phyloP scores from a whole-genome alignment of 164 flowering plant genomes.

The Pachysandra terminalis region DNA sequence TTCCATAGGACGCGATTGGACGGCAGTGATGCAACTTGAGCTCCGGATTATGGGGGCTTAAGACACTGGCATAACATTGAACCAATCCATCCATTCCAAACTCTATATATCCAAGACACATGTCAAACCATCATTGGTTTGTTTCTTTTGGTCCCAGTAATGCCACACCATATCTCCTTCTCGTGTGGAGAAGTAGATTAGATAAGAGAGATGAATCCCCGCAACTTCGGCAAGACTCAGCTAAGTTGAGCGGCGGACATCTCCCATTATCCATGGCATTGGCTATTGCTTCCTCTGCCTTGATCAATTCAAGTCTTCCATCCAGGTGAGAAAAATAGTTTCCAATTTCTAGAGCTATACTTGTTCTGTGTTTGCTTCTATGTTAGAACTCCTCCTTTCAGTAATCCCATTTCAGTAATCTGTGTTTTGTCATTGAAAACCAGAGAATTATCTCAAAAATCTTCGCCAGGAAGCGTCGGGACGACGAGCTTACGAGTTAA shows the following conservation, averaged over 20 bases:
- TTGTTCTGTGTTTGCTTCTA: neutral
- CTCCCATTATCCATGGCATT: slow-evolving; percentile 49
- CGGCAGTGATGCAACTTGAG: no score
- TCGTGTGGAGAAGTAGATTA: slow-evolving; percentile 8
- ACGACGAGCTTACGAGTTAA: slow-evolving; percentile 9
- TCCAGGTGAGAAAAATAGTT: slow-evolving; percentile 27
- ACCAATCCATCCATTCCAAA: neutral
- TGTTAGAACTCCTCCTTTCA: neutral
- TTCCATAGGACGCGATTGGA: no score
- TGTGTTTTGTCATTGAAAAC: neutral
- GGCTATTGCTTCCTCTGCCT: slow-evolving; percentile 46
- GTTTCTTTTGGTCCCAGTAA: neutral
- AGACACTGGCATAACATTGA: no score
- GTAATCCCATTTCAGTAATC: no score
- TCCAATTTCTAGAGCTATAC: no score
- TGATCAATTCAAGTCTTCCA: slow-evolving; percentile 37
- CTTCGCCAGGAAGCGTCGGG: slow-evolving; percentile 10
- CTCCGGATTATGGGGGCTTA: no score
- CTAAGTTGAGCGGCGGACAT: neutral
- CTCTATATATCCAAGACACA: neutral
- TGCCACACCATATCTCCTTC: neutral
- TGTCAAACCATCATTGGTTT: neutral
- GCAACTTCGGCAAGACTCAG: neutral
- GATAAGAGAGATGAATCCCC: neutral
- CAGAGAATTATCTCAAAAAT: slow-evolving; percentile 30